phyloP scores from a whole-genome alignment of 257 asterid species.

The Thymus mandschuricus region DNA sequence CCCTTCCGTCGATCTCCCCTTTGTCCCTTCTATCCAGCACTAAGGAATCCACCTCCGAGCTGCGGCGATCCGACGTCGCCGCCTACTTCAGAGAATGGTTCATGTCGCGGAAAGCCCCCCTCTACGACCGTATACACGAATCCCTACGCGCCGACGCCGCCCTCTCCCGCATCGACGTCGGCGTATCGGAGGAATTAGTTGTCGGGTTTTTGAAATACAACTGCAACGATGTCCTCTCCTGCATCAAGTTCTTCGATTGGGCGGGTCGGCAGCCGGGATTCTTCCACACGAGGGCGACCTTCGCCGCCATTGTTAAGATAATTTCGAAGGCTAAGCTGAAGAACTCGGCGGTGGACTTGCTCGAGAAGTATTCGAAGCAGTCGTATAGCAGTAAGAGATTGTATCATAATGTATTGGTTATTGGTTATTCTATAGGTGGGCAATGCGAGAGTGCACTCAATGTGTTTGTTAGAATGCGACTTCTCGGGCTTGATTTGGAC shows the following conservation, averaged over 20 bases:
- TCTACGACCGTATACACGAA: conserved; percentile 56
- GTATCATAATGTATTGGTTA: conserved; percentile 57
- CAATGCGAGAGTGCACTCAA: conserved; percentile 66
- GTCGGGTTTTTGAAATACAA: conserved; percentile 60
- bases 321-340: conserved; percentile 55
- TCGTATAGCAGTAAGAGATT: conserved; percentile 36
- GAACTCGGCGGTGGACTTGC: conserved; percentile 55
- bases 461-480: conserved; percentile 81
- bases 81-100: conserved; percentile 72
- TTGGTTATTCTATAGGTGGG: conserved; percentile 82
- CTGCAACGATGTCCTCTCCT: conserved; percentile 59
- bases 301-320: conserved; percentile 63
- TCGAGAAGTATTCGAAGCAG: conserved; percentile 43
- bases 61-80: conserved; percentile 36
- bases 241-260: conserved; percentile 92
- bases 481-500: conserved; percentile 72
- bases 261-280: conserved; percentile 78
- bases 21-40: conserved; percentile 10
- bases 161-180: conserved; percentile 53
- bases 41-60: conserved; percentile 29
- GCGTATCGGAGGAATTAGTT: conserved; percentile 53
- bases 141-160: conserved; percentile 56
- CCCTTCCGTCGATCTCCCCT: background rate
- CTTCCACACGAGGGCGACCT: conserved; percentile 68
- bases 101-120: conserved; percentile 52